phyloP scores from a whole-genome alignment of 495 filamentous ascomycete species.

The Penicillium steckii region DNA sequence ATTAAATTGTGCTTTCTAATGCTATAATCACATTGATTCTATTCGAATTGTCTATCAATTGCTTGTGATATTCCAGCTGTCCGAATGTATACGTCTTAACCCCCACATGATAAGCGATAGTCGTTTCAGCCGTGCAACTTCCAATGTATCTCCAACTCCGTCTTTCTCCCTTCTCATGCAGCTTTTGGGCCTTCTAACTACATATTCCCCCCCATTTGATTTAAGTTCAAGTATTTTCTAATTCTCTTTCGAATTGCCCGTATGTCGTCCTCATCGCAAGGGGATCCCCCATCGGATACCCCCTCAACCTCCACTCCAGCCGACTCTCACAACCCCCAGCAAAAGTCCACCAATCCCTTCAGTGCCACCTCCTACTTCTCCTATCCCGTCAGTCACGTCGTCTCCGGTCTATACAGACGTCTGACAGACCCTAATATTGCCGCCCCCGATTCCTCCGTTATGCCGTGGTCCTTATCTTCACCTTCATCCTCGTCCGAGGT shows the following conservation, averaged over 20 bases:
- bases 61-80: not conserved
- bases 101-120: constrained; percentile 2
- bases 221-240: constrained; percentile 9
- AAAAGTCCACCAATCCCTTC: constrained; percentile 22
- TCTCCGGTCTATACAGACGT: constrained; percentile 52
- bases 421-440: constrained; percentile 43
- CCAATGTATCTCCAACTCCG: not conserved
- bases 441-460: constrained; percentile 23
- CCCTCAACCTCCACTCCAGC: constrained; percentile 32
- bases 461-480: constrained; percentile 26
- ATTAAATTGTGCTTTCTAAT: not conserved
- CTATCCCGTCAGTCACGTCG: constrained; percentile 55
- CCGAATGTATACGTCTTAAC: not conserved
- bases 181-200: too few species aligned
- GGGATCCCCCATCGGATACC: constrained; percentile 16
- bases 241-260: constrained; percentile 12
- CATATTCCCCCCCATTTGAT: constrained; percentile 11
- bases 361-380: constrained; percentile 50
- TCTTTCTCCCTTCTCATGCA: not conserved
- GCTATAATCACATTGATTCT: not conserved
- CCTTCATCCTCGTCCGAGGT: constrained; percentile 26
- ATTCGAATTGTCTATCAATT: not conserved
- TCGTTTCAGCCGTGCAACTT: not conserved
- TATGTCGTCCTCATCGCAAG: constrained; percentile 32
- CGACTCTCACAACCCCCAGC: constrained; percentile 33